phyloP scores from a whole-genome alignment of 116 monocot species.

The Papilionanthe hybrid region DNA sequence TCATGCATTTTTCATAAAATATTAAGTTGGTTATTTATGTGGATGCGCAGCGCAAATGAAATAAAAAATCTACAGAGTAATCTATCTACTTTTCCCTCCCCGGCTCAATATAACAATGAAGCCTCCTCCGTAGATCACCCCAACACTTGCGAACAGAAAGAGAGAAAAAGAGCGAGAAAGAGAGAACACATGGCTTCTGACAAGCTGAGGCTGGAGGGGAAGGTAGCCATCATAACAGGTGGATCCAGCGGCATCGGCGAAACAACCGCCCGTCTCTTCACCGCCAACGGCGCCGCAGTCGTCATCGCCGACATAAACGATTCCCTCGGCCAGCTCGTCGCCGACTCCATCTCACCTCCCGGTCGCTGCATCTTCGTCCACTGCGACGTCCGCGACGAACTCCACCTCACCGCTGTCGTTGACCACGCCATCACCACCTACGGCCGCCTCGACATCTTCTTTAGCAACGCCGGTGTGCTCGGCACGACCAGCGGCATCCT shows the following conservation, averaged over 20 bases:
- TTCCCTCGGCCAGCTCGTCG: constrained; percentile 27
- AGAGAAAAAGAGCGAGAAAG: no score
- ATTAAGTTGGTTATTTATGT: no score
- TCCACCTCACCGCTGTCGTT: background rate
- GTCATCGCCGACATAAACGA: constrained; percentile 59
- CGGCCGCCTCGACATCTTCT: constrained; percentile 20
- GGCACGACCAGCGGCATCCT: background rate
- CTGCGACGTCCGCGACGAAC: constrained; percentile 17
- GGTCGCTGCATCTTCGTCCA: constrained; percentile 9
- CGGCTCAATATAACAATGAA: no score
- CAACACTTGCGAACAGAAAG: no score
- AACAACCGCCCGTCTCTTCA: constrained; percentile 52
- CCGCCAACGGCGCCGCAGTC: constrained; percentile 43
- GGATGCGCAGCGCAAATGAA: no score
- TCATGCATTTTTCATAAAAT: no score
- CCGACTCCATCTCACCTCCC: constrained; percentile 24
- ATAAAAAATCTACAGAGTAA: no score
- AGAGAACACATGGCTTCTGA: background rate
- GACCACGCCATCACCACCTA: background rate
- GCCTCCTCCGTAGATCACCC: no score
- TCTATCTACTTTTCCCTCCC: no score
- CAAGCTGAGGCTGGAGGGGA: constrained; percentile 55
- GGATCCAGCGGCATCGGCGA: constrained; percentile 77
- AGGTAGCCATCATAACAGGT: constrained; percentile 72
- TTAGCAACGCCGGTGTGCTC: constrained; percentile 21